A percentile compares a stretch with the other conserved stretches of the same genome.
These are phyloP conservation scores for Beauveria scarabaeidicola DNA, from an alignment of 2,329 filamentous ascomycete genomes.

Conservation along the genomic window DNA sequence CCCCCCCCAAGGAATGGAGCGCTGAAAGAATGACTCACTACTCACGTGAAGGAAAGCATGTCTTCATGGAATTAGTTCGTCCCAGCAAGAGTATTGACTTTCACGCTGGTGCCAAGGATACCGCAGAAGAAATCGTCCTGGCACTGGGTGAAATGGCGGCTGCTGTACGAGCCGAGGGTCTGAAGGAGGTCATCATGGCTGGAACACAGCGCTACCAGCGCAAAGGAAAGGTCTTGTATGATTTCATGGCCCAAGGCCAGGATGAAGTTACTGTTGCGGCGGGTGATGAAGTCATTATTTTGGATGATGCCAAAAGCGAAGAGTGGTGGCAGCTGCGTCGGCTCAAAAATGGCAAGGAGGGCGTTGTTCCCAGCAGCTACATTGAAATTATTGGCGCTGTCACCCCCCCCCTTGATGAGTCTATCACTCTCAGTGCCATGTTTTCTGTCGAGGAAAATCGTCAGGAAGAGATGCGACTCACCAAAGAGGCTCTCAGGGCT, in stretches of 20 bases:
- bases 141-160: conserved; percentile 85
- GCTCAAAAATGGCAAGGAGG: conserved; percentile 85
- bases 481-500: conserved; percentile 67
- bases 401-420: conserved; percentile 38
- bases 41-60: conserved; percentile 94
- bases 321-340: conserved; percentile 98
- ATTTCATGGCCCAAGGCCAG: conserved; percentile 93
- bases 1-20: conserved; percentile 83
- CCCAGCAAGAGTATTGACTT: conserved; percentile 96
- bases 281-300: conserved; percentile 81
- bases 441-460: conserved; percentile 70
- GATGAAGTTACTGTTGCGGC: conserved; percentile 90
- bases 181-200: conserved; percentile 80
- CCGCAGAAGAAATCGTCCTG: conserved; percentile 83
- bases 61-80: conserved; percentile 85
- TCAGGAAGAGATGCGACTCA: conserved; percentile 73
- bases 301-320: conserved; percentile 87
- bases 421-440: conserved; percentile 42
- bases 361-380: conserved; percentile 94
- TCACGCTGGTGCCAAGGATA: conserved; percentile 94
- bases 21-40: conserved; percentile 96
- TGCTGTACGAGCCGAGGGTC: conserved; percentile 69
- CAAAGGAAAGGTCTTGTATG: conserved; percentile 81
- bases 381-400: conserved; percentile 74
- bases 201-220: conserved; percentile 62